These are phyloP conservation scores for Carex parvula DNA, from an alignment of 176 grass and related monocot species.

Conservation along the genomic window DNA sequence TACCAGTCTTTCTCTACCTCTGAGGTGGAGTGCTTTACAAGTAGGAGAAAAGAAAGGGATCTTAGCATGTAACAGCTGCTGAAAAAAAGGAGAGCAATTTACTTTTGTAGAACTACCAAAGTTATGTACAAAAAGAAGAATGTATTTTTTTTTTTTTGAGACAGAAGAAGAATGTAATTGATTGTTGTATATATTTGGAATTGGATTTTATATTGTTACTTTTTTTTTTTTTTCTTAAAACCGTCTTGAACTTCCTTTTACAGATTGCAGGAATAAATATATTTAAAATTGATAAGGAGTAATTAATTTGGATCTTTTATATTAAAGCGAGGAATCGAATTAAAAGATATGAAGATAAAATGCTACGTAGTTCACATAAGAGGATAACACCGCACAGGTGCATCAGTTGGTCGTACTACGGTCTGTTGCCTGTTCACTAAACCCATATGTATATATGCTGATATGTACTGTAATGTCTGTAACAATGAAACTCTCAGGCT, in stretches of 20 bases:
- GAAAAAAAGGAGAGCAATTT: slow-evolving; percentile 13
- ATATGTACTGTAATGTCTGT: not conserved
- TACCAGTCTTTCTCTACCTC: not conserved
- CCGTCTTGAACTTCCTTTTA: not conserved
- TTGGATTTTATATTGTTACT: not conserved
- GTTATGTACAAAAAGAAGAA: slow-evolving; percentile 2
- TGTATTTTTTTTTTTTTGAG: not conserved
- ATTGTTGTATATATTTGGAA: not conserved
- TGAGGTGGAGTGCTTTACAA: slow-evolving; percentile 17
- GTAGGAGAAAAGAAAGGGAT: slow-evolving; percentile 22
- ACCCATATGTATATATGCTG: not conserved
- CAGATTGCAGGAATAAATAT: too few species aligned
- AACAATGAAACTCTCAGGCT: too few species aligned
- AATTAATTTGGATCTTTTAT: not conserved
- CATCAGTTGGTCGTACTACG: not conserved
- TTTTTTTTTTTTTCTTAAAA: not conserved
- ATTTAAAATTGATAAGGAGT: too few species aligned
- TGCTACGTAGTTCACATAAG: not conserved
- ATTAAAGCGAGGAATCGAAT: not conserved
- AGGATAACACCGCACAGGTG: not conserved
- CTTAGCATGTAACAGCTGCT: slow-evolving; percentile 27
- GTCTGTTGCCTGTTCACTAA: not conserved
- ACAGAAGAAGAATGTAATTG: not conserved
- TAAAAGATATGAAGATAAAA: not conserved
- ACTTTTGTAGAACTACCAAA: slow-evolving; percentile 13